Conservation (phyloP, 164 flowering plant genomes). For the Nelumbo lutea region DNA sequence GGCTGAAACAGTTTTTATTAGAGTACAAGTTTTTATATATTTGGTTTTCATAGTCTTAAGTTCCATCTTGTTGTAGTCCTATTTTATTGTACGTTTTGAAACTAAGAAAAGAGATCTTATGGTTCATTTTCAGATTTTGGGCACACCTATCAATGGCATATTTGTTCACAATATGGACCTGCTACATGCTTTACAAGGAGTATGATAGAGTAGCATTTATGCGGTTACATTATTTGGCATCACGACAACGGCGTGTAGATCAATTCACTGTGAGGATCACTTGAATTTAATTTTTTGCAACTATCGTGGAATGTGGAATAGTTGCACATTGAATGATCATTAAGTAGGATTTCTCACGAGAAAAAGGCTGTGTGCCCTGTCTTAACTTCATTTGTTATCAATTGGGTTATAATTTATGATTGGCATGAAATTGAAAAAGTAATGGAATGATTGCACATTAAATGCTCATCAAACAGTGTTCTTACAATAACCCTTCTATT, state of each 20-base stretch:
- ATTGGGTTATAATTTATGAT: no score
- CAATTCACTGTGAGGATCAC: slow-evolving; percentile 73
- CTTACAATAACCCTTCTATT: no score
- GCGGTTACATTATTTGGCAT: slow-evolving; percentile 77
- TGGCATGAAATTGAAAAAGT: no score
- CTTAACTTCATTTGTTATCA: no score
- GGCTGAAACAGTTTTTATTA: no score
- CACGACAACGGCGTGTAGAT: slow-evolving; percentile 70
- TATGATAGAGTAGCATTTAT: slow-evolving; percentile 71
- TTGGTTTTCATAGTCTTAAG: no score
- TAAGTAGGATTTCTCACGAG: background rate
- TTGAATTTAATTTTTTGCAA: slow-evolving; percentile 3
- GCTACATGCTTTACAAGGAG: slow-evolving; percentile 81
- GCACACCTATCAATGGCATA: slow-evolving; percentile 70
- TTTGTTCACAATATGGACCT: slow-evolving; percentile 77
- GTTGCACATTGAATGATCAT: background rate
- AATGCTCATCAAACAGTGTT: no score
- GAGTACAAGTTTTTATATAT: no score
- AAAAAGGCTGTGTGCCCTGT: no score
- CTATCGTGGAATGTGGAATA: no score
- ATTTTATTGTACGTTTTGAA: background rate
- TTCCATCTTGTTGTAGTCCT: no score
- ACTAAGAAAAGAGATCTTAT: background rate
- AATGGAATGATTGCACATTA: no score
- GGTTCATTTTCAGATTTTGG: slow-evolving; percentile 57